Conservation (phyloP, 345 rosid species). For the Abelmoschus esculentus region DNA sequence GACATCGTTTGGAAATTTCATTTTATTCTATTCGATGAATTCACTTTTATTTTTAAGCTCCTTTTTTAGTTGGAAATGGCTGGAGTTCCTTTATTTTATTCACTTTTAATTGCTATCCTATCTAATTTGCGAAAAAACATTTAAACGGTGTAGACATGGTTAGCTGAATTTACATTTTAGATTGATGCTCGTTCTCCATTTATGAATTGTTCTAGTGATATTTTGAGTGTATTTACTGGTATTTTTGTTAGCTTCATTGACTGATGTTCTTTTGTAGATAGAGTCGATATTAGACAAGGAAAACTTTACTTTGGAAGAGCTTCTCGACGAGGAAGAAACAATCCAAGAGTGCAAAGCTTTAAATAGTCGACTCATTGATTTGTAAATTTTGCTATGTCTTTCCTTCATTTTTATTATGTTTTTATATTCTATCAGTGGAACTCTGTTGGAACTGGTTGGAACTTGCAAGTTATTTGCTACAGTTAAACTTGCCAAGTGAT, state of each 20-base stretch:
- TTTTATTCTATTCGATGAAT: neutral
- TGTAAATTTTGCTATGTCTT: conserved; percentile 34
- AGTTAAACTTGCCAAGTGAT: neutral
- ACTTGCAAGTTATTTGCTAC: neutral
- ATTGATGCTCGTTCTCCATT: neutral
- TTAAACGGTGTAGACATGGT: neutral
- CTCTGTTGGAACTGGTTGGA: neutral
- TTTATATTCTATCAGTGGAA: too few relatives aligned
- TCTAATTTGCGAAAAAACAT: neutral
- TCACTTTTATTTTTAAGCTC: neutral
- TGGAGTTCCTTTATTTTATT: neutral
- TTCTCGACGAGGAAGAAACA: conserved; percentile 97
- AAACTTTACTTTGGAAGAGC: conserved; percentile 88
- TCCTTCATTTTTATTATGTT: neutral
- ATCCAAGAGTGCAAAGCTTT: conserved; percentile 99
- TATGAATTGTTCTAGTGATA: neutral
- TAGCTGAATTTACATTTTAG: neutral
- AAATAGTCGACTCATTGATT: conserved; percentile 90
- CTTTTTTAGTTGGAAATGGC: neutral
- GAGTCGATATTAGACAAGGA: conserved; percentile 87
- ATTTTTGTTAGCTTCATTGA: neutral
- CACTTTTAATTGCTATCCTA: neutral
- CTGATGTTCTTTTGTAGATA: conserved; percentile 42
- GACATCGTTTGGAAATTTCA: neutral
- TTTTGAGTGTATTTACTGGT: neutral